Evolutionary conservation across 2,329 filamentous ascomycete species (phyloP).

Genomic region (Hypoxylon sp.): DNA sequence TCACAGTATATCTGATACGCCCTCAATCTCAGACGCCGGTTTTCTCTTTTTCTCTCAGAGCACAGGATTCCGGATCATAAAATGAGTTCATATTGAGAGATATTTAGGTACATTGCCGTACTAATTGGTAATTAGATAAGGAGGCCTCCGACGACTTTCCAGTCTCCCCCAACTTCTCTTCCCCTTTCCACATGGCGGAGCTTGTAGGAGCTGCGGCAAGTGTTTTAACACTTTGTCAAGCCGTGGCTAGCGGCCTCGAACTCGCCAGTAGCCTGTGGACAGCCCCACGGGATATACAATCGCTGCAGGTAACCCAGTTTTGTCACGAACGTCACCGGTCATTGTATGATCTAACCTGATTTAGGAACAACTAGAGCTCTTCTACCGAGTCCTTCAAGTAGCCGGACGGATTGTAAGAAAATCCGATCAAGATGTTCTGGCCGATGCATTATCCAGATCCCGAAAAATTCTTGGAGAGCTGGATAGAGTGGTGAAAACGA

Average conservation of each 20-base stretch:
- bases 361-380: slow-evolving; percentile 1
- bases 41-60: neutral
- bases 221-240: slow-evolving; percentile 1
- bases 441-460: neutral
- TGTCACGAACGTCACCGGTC: neutral
- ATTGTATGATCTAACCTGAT: neutral
- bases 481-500: neutral
- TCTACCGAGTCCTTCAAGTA: neutral
- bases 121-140: neutral
- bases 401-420: neutral
- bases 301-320: neutral
- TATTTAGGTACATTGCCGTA: neutral
- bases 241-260: neutral
- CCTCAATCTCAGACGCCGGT: neutral
- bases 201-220: neutral
- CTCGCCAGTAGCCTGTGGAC: neutral
- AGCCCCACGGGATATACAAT: neutral
- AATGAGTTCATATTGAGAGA: neutral
- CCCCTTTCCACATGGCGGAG: neutral
- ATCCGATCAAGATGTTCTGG: neutral
- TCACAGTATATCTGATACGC: neutral
- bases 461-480: neutral
- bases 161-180: no score
- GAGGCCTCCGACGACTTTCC: no score
- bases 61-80: neutral